Evolutionary conservation across 2,329 filamentous ascomycete genomes (phyloP).

Genomic region (Colletotrichum kahawae): DNA sequence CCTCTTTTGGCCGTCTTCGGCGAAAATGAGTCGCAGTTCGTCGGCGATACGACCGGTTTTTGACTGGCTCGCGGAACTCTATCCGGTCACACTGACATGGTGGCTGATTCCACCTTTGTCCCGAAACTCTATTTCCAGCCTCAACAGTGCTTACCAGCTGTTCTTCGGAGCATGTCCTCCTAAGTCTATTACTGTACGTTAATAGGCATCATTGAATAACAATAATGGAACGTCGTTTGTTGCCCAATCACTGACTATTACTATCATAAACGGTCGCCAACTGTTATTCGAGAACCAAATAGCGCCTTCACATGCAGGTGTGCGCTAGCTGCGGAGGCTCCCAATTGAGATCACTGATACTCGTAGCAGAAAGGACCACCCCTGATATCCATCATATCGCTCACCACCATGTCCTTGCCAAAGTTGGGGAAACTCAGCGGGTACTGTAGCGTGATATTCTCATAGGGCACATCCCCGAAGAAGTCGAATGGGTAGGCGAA

Average conservation of each 20-base stretch:
- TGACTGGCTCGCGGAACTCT: background rate
- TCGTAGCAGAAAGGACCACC: slow-evolving; percentile 27
- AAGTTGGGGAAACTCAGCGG: background rate
- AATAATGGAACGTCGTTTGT: no score
- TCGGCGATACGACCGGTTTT: background rate
- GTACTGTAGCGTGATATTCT: background rate
- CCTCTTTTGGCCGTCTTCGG: background rate
- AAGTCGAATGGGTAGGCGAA: background rate
- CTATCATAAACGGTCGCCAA: background rate
- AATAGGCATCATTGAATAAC: no score
- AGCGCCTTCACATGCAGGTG: background rate
- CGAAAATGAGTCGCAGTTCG: background rate
- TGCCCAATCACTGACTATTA: background rate
- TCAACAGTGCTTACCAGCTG: background rate
- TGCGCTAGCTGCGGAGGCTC: background rate
- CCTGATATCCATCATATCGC: slow-evolving; percentile 30
- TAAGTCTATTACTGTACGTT: no score
- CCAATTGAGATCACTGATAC: slow-evolving; percentile 5
- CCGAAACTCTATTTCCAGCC: background rate
- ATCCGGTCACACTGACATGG: background rate
- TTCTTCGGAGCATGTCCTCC: no score
- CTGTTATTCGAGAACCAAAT: background rate
- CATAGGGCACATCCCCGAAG: background rate
- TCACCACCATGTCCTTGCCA: slow-evolving; percentile 6
- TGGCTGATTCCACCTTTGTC: background rate